Percentiles rank a stretch among this genome's conserved stretches.
phyloP scores from a whole-genome alignment of 1,284 basidiomycete species.

The Agroathelia rolfsii region DNA sequence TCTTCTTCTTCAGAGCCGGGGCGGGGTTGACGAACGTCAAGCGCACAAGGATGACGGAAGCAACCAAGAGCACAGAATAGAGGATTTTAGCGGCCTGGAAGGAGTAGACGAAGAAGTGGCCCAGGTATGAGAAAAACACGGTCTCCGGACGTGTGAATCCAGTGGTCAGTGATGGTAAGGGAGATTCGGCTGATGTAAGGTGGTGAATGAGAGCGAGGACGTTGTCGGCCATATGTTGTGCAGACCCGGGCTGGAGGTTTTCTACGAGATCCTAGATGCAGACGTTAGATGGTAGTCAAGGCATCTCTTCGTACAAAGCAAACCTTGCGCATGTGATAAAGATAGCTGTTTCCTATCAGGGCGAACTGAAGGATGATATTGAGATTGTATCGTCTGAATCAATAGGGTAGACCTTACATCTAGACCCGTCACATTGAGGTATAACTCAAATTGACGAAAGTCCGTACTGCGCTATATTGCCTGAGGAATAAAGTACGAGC shows the following conservation, averaged over 20 bases:
- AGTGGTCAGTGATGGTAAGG: slow-evolving; percentile 49
- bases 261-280: slow-evolving; percentile 58
- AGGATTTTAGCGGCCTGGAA: slow-evolving; percentile 63
- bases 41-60: slow-evolving; percentile 37
- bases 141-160: slow-evolving; percentile 51
- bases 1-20: slow-evolving; percentile 25
- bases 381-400: not conserved
- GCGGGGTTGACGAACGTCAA: slow-evolving; percentile 23
- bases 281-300: slow-evolving; percentile 4
- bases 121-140: slow-evolving; percentile 73
- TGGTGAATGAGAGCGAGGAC: slow-evolving; percentile 74
- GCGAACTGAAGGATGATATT: slow-evolving; percentile 60
- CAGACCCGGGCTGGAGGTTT: slow-evolving; percentile 62
- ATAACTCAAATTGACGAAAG: slow-evolving; percentile 90
- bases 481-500: slow-evolving; percentile 6
- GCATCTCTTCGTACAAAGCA: slow-evolving; percentile 5
- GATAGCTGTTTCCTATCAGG: slow-evolving; percentile 85
- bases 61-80: slow-evolving; percentile 45
- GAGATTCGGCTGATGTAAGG: slow-evolving; percentile 62
- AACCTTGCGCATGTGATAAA: slow-evolving; percentile 84
- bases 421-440: slow-evolving; percentile 79
- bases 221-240: slow-evolving; percentile 89
- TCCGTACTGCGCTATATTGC: slow-evolving; percentile 54
- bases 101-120: slow-evolving; percentile 65
- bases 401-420: slow-evolving; percentile 43